Evolutionary conservation across 1,139 yeast species (phyloP), one percentile per base, ranked within the genome.

Genomic region (Suzukiozyma palmioleophila): DNA sequence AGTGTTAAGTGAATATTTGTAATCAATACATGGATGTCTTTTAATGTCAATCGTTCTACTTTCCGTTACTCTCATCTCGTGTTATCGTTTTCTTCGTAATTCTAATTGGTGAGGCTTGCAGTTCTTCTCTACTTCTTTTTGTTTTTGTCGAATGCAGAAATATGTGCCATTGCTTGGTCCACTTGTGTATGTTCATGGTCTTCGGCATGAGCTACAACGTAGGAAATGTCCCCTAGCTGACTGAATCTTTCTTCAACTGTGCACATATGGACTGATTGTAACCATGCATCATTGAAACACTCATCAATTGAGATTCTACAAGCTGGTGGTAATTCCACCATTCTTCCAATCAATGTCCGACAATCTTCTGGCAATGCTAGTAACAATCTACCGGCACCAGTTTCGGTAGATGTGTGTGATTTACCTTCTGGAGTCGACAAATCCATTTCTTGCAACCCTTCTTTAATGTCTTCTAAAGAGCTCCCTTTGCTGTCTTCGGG

Each of bases 131-230:
- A 66, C 50, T 75, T 72, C 56, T 74, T 78, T 60, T 83, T 84
- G 51, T 75, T 80, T 69, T 82, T 85, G 56, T 90, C 97, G 50
- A 88, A 75, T 39, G 94, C 85, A 12, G 97, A 96, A 63, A 90
- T 90, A 60, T 90, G 97, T 0, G 97, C 97, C 52, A 87, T 95
- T 43, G 88, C 82, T 59, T 87, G 96, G 52, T 88, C 95, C 38
- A 90, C 97, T 51, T 79, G 80, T 1, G 96, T 86, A 57, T 90
- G 97, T 33, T 72, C 74, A 57, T 90, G 97, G 53, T 78, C 82
- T 3, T 66, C 62, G 33, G 77, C 73, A 40, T 57, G 57, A 28
- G 62, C 53, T 8, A 66, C 69, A 33, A 58, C 67, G 51, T 56
- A 64, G 13, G 43, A 45, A 35, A 53, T 37, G 58, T 77, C 37